Base-by-base conservation (phyloP, 441 rosid genomes). In the Corymbia citriodora region DNA sequence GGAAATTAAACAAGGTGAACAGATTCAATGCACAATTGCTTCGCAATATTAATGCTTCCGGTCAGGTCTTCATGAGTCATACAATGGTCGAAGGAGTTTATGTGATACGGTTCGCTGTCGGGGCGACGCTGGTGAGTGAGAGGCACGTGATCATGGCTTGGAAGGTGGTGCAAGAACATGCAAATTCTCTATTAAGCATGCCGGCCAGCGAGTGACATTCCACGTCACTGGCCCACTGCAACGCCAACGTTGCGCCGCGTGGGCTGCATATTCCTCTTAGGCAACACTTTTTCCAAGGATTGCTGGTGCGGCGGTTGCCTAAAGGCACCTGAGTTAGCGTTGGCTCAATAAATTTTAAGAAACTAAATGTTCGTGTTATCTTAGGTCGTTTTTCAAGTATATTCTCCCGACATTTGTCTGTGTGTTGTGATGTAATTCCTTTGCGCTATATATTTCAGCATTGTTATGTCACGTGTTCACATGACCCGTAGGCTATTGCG, bases 121-220 rank as follows among this genome's bases (percentile, higher is more conserved):
- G 96, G 19, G 91, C 94, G n/a, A 90, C 94, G n/a, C 92, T 95
- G 15, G 94, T 95, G 6, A 95, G 93, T 90, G 94, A 94, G 49
- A 89, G 89, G 45, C 96, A 94, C 82, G 94, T 94, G 36, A 53
- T 87, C 29, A 90, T 50, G 89, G 94, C 95, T 53, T 95, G 96
- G 96, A 92, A 91, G 91, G 91, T 93, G 90, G 87, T 92, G 45
- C 91, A 61, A 68, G 91, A 90, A 45, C 83, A 92, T 25, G 82
- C 91, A 11, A 87, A 89, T 18, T 63, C 88, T 3, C 48, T 91
- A n/a, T 83, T 54, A 19, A 45, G 49, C 23, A 72, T 21, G 74
- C 13, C 31, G 31, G 70, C 33, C 33, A 63, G 70, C 3, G 70
- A 63, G 70, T 17, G 13, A 63, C 33, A 29, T 29, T 63, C 70